Evolutionary conservation across 441 rosid genomes (phyloP).

Genomic region (Erodium texanum): DNA sequence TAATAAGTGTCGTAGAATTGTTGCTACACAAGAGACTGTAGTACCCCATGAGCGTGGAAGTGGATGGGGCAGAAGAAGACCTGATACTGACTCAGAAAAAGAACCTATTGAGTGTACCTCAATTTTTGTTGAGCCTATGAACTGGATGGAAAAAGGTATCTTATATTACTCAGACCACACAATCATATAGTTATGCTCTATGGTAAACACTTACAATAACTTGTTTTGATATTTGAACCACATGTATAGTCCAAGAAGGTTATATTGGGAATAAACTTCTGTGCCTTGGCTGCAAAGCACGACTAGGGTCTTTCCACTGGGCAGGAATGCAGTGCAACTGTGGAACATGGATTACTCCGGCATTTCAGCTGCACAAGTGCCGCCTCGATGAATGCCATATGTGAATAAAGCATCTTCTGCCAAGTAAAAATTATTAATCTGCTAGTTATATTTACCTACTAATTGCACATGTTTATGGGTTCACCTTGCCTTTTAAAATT

Average conservation of each 20-base stretch:
- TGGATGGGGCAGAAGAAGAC: not conserved
- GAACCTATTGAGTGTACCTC: not conserved
- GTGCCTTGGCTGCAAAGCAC: not conserved
- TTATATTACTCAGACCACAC: not conserved
- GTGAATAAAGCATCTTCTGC: not conserved
- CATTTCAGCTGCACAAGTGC: not conserved
- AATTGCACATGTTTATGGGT: not conserved
- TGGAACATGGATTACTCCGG: not conserved
- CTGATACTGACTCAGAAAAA: not conserved
- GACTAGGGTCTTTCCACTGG: not conserved
- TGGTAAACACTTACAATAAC: not conserved
- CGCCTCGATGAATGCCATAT: not conserved
- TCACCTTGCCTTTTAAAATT: not conserved
- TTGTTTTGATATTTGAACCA: not conserved
- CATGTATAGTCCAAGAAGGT: not conserved
- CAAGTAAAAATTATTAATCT: not conserved
- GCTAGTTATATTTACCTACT: not conserved
- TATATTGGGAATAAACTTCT: not conserved
- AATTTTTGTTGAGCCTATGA: not conserved
- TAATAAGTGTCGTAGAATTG: not conserved
- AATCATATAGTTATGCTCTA: not conserved
- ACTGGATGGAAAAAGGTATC: conserved; percentile 1
- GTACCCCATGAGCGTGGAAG: not conserved
- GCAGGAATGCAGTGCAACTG: not conserved
- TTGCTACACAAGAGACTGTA: not conserved